A percentile compares a stretch with the other conserved stretches of the same genome.
Conservation (phyloP, 192 early-diverging fungal genomes). For the Pilobolus umbonatus region DNA sequence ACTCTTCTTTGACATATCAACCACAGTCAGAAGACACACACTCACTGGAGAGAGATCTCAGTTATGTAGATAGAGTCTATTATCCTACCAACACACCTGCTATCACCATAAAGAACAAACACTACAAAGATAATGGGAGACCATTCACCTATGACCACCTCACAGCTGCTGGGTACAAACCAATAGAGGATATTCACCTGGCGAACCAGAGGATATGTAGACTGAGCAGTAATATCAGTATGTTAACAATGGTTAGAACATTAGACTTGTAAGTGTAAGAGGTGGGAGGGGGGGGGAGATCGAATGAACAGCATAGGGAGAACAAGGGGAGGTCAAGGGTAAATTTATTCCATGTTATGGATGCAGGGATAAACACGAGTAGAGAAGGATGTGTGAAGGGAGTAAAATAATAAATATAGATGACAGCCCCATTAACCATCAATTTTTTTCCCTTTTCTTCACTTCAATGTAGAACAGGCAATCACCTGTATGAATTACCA, state of each 20-base stretch:
- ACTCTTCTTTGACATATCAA: no score
- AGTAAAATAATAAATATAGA: conserved; percentile 1
- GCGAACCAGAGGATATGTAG: conserved; percentile 48
- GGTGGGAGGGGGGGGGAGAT: background rate
- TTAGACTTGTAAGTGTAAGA: conserved; percentile 62
- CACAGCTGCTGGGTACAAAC: no score
- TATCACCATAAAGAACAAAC: no score
- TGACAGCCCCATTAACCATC: background rate
- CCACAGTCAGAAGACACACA: no score
- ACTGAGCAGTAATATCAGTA: conserved; percentile 65
- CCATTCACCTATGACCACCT: no score
- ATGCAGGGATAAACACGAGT: conserved; percentile 7
- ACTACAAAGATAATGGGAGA: no score
- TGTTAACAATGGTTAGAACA: conserved; percentile 52
- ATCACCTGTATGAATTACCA: conserved; percentile 64
- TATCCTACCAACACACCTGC: no score
- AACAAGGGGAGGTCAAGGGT: background rate
- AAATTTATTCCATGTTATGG: conserved; percentile 1
- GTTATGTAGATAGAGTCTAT: no score
- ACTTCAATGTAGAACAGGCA: conserved; percentile 70
- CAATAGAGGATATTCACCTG: no score
- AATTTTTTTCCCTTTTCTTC: conserved; percentile 10
- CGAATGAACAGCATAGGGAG: conserved; percentile 1
- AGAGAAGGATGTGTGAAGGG: background rate
- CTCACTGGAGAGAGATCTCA: no score